Evolutionary conservation across 768 basidiomycete genomes (phyloP), one percentile per base, ranked within the genome.

Genomic region (Gymnopilus dilepis): DNA sequence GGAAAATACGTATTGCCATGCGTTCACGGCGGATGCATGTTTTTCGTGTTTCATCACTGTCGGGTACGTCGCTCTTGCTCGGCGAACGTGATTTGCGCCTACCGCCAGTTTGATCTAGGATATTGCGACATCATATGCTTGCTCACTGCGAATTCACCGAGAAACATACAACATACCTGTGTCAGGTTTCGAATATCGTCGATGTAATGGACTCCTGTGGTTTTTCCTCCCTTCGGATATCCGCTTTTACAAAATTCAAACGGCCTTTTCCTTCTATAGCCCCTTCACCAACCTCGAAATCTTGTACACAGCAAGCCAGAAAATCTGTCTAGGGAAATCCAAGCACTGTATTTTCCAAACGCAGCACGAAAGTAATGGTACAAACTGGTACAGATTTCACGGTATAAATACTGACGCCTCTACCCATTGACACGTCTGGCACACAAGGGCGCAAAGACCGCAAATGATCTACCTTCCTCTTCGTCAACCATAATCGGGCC

Each of bases 391-490:
- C 28, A 30, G 17, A 50, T 30, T 4, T 31, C 47, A 30, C 2
- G 5, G n/a, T 15, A 30, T 4, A 24, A n/a, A 26, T n/a, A 50
- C 12, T 5, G n/a, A 30, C 15, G n/a, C n/a, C n/a, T n/a, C n/a
- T n/a, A 50, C 12, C 47, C 47, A n/a, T 50, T 30, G 24, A 50
- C 26, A 31, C 47, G 55, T 43, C 40, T 30, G 41, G 40, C 11
- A 45, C 55, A 56, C 7, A 56, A 41, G 21, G 55, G 40, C 13
- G 40, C 24, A 28, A 56, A 56, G 30, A 56, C 40, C 19, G 55
- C 40, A 45, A 56, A 56, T 2, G 55, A 56, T n/a, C 15, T 56
- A 17, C 55, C 55, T 30, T 56, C 41, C 19, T 43, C 51, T 31
- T 54, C 55, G 26, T 41, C 37, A 55, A 40, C 37, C 52, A 26